Evolutionary conservation across 331 rosid genomes (phyloP).

Genomic region (Cydonia oblonga): DNA sequence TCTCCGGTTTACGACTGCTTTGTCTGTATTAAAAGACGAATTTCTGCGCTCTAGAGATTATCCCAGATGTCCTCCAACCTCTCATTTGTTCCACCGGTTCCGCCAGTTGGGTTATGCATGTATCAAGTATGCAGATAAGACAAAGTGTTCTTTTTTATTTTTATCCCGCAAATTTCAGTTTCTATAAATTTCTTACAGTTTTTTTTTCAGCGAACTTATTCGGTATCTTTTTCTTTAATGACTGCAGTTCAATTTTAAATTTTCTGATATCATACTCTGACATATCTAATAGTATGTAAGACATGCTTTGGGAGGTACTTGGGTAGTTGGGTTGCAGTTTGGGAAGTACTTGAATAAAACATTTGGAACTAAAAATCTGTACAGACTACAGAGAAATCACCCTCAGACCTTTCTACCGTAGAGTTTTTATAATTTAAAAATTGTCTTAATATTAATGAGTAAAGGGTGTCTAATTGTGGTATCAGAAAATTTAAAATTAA

Average conservation of each 20-base stretch:
- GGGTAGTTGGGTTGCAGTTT: no score
- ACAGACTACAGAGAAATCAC: no score
- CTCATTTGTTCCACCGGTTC: conserved; percentile 82
- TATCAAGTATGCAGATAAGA: conserved; percentile 60
- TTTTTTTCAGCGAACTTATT: not conserved
- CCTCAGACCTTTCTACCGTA: no score
- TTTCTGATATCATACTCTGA: not conserved
- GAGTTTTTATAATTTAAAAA: no score
- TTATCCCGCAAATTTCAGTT: not conserved
- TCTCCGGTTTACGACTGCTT: conserved; percentile 76
- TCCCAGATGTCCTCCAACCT: conserved; percentile 95
- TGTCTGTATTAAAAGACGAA: conserved; percentile 83
- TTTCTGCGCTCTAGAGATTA: conserved; percentile 95
- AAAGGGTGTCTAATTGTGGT: not conserved
- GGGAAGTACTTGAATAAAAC: no score
- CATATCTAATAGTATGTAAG: not conserved
- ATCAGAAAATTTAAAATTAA: not conserved
- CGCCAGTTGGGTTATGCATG: conserved; percentile 91
- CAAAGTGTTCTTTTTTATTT: conserved; percentile 3
- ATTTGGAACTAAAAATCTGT: no score
- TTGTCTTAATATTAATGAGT: not conserved
- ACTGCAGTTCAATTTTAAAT: not conserved
- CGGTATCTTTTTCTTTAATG: not conserved
- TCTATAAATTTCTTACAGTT: not conserved
- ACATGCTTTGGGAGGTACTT: no score